Conservation (phyloP, 1,284 basidiomycete genomes). For the Neonothopanus nambi region DNA sequence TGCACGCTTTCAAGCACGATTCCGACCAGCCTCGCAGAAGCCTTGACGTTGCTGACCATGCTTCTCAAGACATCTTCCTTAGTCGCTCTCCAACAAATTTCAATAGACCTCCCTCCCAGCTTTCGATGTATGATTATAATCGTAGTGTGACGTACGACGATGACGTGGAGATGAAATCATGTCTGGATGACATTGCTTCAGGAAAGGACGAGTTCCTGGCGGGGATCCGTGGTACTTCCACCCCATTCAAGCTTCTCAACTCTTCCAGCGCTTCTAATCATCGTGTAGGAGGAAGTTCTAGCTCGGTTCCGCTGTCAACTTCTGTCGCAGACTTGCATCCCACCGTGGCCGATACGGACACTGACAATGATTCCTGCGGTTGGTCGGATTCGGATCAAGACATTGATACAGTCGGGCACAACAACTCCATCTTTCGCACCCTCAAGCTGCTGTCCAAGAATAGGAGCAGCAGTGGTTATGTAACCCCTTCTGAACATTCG, state of each 20-base stretch:
- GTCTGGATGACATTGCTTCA: slow-evolving; percentile 2
- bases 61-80: slow-evolving; percentile 17
- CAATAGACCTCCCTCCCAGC: slow-evolving; percentile 45
- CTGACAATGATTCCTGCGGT: slow-evolving; percentile 11
- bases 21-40: slow-evolving; percentile 16
- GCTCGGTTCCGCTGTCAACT: not conserved
- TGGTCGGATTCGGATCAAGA: slow-evolving; percentile 8
- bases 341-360: slow-evolving; percentile 11
- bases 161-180: slow-evolving; percentile 2
- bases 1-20: not conserved
- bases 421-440: not conserved
- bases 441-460: slow-evolving; percentile 7
- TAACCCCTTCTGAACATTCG: slow-evolving; percentile 13
- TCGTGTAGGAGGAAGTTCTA: not conserved
- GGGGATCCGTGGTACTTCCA: slow-evolving; percentile 30
- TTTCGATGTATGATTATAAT: slow-evolving; percentile 33
- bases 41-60: slow-evolving; percentile 15
- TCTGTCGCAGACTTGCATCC: not conserved
- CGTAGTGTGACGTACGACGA: slow-evolving; percentile 24
- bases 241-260: slow-evolving; percentile 23
- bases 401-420: not conserved
- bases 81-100: slow-evolving; percentile 34
- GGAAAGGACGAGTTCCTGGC: slow-evolving; percentile 24
- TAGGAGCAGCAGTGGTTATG: slow-evolving; percentile 12
- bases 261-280: not conserved